Percentiles rank a stretch among this genome's conserved stretches.
Evolutionary conservation across 805 yeast genomes (phyloP).

Genomic region (Metschnikowia picachoensis): DNA sequence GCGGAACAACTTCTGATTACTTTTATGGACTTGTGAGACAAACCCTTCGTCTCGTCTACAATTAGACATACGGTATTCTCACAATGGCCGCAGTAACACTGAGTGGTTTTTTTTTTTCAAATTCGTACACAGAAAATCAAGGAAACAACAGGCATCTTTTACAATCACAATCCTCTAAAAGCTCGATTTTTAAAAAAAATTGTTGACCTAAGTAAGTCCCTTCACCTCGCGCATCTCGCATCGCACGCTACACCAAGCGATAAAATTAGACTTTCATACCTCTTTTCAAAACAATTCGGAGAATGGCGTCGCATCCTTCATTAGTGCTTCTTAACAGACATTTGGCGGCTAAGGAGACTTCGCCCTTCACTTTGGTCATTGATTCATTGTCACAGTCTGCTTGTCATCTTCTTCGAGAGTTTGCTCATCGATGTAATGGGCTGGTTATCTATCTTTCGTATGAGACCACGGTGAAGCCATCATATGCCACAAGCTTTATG

Average conservation of each 20-base stretch:
- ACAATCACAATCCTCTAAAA: not conserved
- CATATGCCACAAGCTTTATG: conserved; percentile 45
- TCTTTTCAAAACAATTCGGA: not conserved
- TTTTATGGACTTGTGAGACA: too few relatives aligned
- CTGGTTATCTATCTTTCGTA: conserved; percentile 58
- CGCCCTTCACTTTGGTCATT: conserved; percentile 66
- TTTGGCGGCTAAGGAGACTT: conserved; percentile 62
- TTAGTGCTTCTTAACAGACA: conserved; percentile 61
- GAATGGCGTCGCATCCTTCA: conserved; percentile 34
- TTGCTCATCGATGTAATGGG: conserved; percentile 40
- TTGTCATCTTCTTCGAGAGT: conserved; percentile 51
- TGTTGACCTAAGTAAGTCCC: too few relatives aligned
- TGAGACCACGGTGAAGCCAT: conserved; percentile 58
- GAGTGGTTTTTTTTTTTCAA: too few relatives aligned
- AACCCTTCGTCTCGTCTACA: too few relatives aligned
- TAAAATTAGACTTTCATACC: too few relatives aligned
- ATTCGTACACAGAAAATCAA: too few relatives aligned
- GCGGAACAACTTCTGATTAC: too few relatives aligned
- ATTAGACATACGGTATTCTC: too few relatives aligned
- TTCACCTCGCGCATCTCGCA: conserved; percentile 3
- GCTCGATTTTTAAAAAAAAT: too few relatives aligned
- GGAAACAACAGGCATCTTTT: too few relatives aligned
- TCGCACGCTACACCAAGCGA: not conserved
- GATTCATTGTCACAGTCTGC: conserved; percentile 76
- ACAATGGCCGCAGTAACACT: too few relatives aligned